Evolutionary conservation across 768 basidiomycete species (phyloP).

Genomic region (Ramaria sp.): DNA sequence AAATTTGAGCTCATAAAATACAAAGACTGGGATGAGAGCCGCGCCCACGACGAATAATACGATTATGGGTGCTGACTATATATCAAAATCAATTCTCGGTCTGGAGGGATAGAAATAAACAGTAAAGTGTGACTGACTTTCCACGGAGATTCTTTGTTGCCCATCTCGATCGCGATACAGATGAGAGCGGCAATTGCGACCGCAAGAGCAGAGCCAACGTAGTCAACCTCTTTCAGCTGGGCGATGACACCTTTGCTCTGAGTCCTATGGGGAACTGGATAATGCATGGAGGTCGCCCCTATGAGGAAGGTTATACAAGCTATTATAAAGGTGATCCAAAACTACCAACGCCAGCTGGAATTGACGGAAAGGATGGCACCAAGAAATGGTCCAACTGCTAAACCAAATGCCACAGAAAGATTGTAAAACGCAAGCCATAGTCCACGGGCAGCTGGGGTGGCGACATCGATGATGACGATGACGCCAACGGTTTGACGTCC

Average conservation of each 20-base stretch:
- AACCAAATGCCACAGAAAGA: constrained; percentile 29
- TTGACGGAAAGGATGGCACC: constrained; percentile 37
- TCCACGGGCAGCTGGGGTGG: constrained; percentile 24
- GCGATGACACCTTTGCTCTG: constrained; percentile 23
- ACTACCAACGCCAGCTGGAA: constrained; percentile 41
- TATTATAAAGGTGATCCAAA: constrained; percentile 31
- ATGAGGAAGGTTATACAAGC: constrained; percentile 21
- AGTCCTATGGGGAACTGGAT: constrained; percentile 23
- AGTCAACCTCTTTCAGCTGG: constrained; percentile 23
- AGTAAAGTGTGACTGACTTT: constrained; percentile 15
- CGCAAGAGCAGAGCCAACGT: too few relatives aligned
- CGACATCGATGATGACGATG: constrained; percentile 26
- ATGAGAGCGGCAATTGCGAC: constrained; percentile 26
- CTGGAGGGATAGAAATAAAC: neutral
- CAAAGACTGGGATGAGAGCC: constrained; percentile 24
- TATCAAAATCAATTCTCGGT: too few relatives aligned
- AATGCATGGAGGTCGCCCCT: constrained; percentile 19
- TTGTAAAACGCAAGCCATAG: constrained; percentile 27
- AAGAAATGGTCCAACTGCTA: constrained; percentile 35
- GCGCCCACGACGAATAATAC: constrained; percentile 20
- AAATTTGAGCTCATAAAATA: constrained; percentile 24
- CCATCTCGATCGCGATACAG: too few relatives aligned
- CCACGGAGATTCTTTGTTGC: constrained; percentile 26
- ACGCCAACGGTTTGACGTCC: too few relatives aligned
- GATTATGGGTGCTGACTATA: too few relatives aligned